Base-by-base conservation (phyloP, 495 filamentous ascomycete genomes). In the Podospora tetraspora region DNA sequence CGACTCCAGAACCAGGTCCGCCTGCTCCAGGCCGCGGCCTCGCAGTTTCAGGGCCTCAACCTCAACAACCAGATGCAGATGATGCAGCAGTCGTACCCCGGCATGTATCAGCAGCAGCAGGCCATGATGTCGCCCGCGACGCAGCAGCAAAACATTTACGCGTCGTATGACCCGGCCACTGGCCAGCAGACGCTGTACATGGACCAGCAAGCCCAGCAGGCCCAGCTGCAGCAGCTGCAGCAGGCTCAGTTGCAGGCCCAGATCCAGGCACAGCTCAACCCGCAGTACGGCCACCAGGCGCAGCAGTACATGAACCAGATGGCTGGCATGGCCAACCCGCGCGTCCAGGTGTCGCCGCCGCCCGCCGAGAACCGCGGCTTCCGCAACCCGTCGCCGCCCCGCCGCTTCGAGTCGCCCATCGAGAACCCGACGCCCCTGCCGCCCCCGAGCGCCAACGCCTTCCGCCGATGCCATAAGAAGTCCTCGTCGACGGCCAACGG, bases 401-500 rank as follows among this genome's bases (percentile, higher is more conserved):
- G 89, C 78, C 85, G 88, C 30, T 73, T 68, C 62, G 79, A 87
- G 79, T 69, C 85, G 79, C 70, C 88, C 79, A 66, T 87, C 84
- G 90, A 94, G 59, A 71, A 71, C 64, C 84, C 89, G 16, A 82
- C 84, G 59, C 90, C 91, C 7, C 84, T 94, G 56, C 92, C 92
- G 34, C 91, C 90, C 3, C 91, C 91, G 66, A 92, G 91, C 62
- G 87, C 88, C 43, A 92, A 90, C 71, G 91, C 92, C 19, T 97
- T 97, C 81, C 94, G 94, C 66, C 91, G 92, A 66, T 90, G 92
- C 32, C 93, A 98, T 80, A 93, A 93, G 80, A 97, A 97, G 85
- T 86, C 89, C 16, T 87, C 88, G n/a, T 94, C 94, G 3, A 88
- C 93, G 58, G 87, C 86, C 22, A 88, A 88, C 66, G 84, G 80